Percentiles rank a stretch among this genome's conserved stretches.
Evolutionary conservation across 148 eudicot genomes (phyloP).

Genomic region (Rhododendron ferrugineum): DNA sequence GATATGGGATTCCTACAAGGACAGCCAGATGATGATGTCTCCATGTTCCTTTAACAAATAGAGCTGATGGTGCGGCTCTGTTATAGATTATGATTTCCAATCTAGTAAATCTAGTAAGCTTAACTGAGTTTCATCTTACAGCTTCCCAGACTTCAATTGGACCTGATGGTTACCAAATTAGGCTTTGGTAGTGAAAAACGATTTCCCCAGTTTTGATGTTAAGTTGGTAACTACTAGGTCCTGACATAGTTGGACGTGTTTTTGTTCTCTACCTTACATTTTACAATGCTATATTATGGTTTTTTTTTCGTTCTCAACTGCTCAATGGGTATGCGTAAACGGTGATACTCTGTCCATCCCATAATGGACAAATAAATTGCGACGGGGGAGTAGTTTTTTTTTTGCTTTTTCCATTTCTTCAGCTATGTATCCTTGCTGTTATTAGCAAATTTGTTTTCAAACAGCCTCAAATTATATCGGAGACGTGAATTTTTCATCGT

Average conservation of each 20-base stretch:
- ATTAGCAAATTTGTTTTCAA: not conserved
- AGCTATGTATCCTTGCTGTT: not conserved
- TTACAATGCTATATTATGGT: not conserved
- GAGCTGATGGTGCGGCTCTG: not conserved
- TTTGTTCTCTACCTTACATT: not conserved
- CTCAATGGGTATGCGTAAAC: not conserved
- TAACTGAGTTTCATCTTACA: not conserved
- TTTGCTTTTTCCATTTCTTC: not conserved
- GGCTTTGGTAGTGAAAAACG: not conserved
- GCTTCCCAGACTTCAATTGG: not conserved
- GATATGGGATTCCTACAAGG: slow-evolving; percentile 8
- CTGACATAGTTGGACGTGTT: not conserved
- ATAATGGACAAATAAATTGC: not conserved
- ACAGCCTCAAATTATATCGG: not conserved
- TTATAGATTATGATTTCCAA: not conserved
- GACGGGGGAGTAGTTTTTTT: not conserved
- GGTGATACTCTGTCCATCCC: not conserved
- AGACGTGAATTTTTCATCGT: not conserved
- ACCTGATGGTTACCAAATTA: not conserved
- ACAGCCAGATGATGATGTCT: not conserved
- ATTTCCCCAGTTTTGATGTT: not conserved
- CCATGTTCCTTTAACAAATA: not conserved
- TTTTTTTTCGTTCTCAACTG: not conserved
- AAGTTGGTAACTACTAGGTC: not conserved
- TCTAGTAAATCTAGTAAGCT: not conserved